Base-by-base conservation (phyloP, 2,329 filamentous ascomycete genomes). In the Colletotrichum viniferum region DNA sequence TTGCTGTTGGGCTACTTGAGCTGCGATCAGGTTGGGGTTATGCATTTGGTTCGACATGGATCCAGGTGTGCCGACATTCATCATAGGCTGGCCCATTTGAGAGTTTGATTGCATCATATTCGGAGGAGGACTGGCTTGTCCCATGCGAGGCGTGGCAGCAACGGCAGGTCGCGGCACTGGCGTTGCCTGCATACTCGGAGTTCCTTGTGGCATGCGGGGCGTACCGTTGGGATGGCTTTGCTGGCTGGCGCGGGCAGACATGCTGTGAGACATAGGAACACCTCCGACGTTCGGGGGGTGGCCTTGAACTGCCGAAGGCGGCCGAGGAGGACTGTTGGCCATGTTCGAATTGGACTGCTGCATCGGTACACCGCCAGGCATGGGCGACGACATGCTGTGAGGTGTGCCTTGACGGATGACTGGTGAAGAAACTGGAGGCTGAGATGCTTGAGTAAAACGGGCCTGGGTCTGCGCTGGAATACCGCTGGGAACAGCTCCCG, bases 401-500 rank as follows among this genome's bases (percentile, higher is more conserved):
- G 92, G 92, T 2, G 92, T 93, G 26, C 90, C 90, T 78, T 94
- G 92, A 16, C 90, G 88, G 26, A 90, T 83, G 73, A 92, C 86
- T 0, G 94, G 94, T n/a, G 94, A 95, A 10, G 92, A 92, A 2
- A 91, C 92, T 5, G 90, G 89, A 18, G 90, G 86, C 79, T 94
- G 92, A 2, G 91, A 90, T 9, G 91, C 89, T 77, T 92, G 90
- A 64, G 87, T 85, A 77, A 91, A 90, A 12, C 89, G 86, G 36
- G 86, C 83, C 69, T 86, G 82, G 14, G 85, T 83, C 74, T 88
- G 88, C 7, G 84, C 83, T 12, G 86, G 83, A 71, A 88, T 84
- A 14, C 82, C 83, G 48, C 85, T 86, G 32, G 84, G 80, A 70
- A 87, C 83, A 8, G 43, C 55, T 24, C 73, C 69, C 60, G 78